Conservation (phyloP, 768 basidiomycete genomes). For the Hericium rajendrae region DNA sequence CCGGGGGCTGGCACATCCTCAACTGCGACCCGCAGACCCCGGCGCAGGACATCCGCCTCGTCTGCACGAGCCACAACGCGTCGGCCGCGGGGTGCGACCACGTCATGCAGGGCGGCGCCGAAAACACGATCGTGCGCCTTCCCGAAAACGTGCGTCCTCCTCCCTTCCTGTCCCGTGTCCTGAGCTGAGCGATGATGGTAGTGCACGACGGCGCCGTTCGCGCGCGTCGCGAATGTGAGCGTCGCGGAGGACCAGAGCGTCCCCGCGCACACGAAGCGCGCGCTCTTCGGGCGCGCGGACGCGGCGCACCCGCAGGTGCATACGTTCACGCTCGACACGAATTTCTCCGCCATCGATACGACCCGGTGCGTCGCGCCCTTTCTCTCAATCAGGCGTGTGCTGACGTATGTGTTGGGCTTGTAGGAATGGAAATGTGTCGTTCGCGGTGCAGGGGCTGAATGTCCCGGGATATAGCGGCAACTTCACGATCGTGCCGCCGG, state of each 20-base stretch:
- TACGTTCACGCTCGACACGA: neutral
- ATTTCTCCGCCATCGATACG: neutral
- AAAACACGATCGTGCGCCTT: constrained; percentile 9
- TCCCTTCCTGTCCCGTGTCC: neutral
- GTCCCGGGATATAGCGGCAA: neutral
- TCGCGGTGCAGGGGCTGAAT: neutral
- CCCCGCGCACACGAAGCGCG: neutral
- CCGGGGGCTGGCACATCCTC: constrained; percentile 16
- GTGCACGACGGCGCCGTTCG: neutral
- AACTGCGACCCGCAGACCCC: constrained; percentile 6
- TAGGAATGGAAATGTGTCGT: neutral
- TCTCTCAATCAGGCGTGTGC: too few relatives aligned
- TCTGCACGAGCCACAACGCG: constrained; percentile 1
- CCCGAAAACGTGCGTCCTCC: constrained; percentile 3
- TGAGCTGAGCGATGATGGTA: neutral
- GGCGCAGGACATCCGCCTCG: constrained; percentile 4
- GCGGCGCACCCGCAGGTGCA: neutral
- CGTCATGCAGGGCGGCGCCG: constrained; percentile 6
- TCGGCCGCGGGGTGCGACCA: constrained; percentile 6
- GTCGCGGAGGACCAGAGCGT: neutral
- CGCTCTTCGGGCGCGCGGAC: neutral
- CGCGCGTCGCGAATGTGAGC: neutral
- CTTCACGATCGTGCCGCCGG: neutral
- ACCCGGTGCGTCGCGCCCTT: neutral
- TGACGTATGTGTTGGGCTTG: neutral